These are phyloP conservation scores for Zanthoxylum bungeanum DNA, from an alignment of 345 rosid species.

Conservation along the genomic window DNA sequence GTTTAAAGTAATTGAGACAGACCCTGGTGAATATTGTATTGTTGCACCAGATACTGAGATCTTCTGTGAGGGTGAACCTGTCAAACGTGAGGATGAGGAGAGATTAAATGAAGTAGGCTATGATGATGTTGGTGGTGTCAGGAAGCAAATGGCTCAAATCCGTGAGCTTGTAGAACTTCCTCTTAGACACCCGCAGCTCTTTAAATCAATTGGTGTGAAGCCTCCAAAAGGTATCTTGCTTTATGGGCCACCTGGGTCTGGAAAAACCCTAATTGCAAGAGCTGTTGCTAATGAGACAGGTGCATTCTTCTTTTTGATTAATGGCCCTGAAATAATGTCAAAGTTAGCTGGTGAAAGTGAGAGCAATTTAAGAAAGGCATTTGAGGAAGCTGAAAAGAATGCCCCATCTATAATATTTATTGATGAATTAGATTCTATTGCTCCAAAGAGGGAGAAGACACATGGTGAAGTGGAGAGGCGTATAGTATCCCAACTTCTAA, in stretches of 20 bases:
- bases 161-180: conserved; percentile 53
- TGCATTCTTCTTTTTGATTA: conserved; percentile 16
- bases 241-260: conserved; percentile 27
- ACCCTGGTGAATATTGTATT: conserved; percentile 44
- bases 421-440: conserved; percentile 16
- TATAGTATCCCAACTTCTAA: conserved; percentile 19
- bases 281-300: conserved; percentile 37
- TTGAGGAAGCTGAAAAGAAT: conserved; percentile 19
- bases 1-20: conserved; percentile 46
- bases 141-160: conserved; percentile 53
- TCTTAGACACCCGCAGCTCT: conserved; percentile 40
- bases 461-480: conserved; percentile 22
- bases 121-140: conserved; percentile 51
- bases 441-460: conserved; percentile 20
- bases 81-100: conserved; percentile 45
- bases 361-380: conserved; percentile 21
- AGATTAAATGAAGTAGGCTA: conserved; percentile 43
- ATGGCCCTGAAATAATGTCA: conserved; percentile 24
- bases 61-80: conserved; percentile 48
- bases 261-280: conserved; percentile 43
- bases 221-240: conserved; percentile 47
- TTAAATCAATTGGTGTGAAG: conserved; percentile 46
- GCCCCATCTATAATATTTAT: conserved; percentile 18
- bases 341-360: conserved; percentile 23
- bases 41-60: conserved; percentile 50